phyloP scores from a whole-genome alignment of 208 protist species.

The Trypanosoma melophagium region DNA sequence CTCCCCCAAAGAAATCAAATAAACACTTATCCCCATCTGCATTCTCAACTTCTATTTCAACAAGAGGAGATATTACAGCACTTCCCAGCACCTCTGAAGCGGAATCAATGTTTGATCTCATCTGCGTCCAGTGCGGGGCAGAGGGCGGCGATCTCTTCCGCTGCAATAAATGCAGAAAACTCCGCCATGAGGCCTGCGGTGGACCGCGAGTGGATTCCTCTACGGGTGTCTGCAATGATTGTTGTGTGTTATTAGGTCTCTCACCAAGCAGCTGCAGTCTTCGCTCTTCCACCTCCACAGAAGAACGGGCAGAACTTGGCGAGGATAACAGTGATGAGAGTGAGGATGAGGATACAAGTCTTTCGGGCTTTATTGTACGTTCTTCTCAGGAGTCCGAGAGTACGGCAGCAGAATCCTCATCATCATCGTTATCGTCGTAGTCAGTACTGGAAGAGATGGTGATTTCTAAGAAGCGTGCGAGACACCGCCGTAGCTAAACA shows the following conservation, averaged over 20 bases:
- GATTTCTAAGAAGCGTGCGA: too few relatives aligned
- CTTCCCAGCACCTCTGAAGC: too few relatives aligned
- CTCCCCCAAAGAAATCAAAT: too few relatives aligned
- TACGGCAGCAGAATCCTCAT: neutral
- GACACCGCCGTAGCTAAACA: too few relatives aligned
- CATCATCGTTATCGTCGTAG: neutral
- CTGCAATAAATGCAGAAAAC: slow-evolving; percentile 51
- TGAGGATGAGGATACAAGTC: slow-evolving; percentile 44
- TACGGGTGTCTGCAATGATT: slow-evolving; percentile 33
- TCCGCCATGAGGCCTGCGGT: slow-evolving; percentile 77
- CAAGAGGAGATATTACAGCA: neutral
- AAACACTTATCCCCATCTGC: too few relatives aligned
- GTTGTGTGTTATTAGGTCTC: slow-evolving; percentile 29
- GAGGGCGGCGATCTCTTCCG: slow-evolving; percentile 54
- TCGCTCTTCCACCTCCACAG: slow-evolving; percentile 67
- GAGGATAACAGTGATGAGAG: slow-evolving; percentile 32
- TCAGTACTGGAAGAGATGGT: too few relatives aligned
- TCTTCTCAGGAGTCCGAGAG: slow-evolving; percentile 34
- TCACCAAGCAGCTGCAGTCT: slow-evolving; percentile 30
- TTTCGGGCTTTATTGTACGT: slow-evolving; percentile 62
- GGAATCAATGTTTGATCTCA: slow-evolving; percentile 1
- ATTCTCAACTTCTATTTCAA: neutral
- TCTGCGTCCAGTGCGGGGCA: slow-evolving; percentile 35
- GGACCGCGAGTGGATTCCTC: slow-evolving; percentile 37
- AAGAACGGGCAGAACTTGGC: slow-evolving; percentile 40